A percentile compares a stretch with the other conserved stretches of the same genome.
phyloP scores from a whole-genome alignment of 176 grass and related monocot species.

The Elaeis guineensis region DNA sequence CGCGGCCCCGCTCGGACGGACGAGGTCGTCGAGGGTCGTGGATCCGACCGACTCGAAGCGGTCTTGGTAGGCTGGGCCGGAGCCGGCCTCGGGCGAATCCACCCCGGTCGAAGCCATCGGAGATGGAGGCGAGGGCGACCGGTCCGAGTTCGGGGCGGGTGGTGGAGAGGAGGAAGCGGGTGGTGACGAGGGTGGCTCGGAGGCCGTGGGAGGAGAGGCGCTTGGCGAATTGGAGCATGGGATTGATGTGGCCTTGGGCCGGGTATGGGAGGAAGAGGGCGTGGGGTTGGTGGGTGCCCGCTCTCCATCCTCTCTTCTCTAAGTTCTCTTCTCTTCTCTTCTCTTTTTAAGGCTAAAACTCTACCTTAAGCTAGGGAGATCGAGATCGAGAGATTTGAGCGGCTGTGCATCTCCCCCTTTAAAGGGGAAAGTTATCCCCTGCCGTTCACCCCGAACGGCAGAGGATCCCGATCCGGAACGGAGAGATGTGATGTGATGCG shows the following conservation, averaged over 20 bases:
- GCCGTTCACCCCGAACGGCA: too few species aligned
- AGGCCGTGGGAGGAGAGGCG: slow-evolving; percentile 3
- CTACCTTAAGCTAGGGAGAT: too few species aligned
- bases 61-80: slow-evolving; percentile 29
- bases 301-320: not conserved
- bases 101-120: slow-evolving; percentile 57
- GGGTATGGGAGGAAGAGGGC: not conserved
- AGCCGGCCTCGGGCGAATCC: slow-evolving; percentile 21
- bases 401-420: too few species aligned
- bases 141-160: not conserved
- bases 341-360: not conserved
- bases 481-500: too few species aligned
- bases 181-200: not conserved
- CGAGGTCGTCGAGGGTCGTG: slow-evolving; percentile 36
- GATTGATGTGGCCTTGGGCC: slow-evolving; percentile 6
- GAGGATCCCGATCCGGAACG: too few species aligned
- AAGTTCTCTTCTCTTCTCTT: not conserved
- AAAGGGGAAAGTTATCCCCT: too few species aligned
- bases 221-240: slow-evolving; percentile 14
- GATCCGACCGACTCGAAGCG: slow-evolving; percentile 37
- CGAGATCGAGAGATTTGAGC: too few species aligned
- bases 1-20: slow-evolving; percentile 28
- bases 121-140: slow-evolving; percentile 44
- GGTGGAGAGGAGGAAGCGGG: slow-evolving; percentile 10
- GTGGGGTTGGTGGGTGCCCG: not conserved